These are phyloP conservation scores for Hanseniaspora jakobsenii DNA, from an alignment of 805 yeast species.

Conservation along the genomic window DNA sequence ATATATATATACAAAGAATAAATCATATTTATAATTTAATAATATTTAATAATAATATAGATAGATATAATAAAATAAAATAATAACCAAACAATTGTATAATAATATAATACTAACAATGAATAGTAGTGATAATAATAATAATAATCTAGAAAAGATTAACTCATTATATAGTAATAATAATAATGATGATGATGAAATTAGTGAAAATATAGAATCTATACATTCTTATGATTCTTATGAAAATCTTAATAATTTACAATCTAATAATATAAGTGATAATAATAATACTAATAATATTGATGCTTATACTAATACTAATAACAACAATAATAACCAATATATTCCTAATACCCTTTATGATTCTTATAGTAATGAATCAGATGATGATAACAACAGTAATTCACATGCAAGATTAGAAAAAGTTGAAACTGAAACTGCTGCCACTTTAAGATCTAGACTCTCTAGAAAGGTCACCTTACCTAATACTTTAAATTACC, in stretches of 20 bases:
- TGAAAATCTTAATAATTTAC: slow-evolving; percentile 3
- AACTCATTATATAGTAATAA: background rate
- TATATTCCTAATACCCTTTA: slow-evolving; percentile 20
- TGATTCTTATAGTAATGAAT: slow-evolving; percentile 29
- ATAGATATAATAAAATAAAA: no score
- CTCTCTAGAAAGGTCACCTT: slow-evolving; percentile 41
- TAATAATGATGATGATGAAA: background rate
- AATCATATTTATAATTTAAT: no score
- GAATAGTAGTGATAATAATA: no score
- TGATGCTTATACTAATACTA: background rate
- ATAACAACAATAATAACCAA: background rate
- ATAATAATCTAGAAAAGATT: background rate
- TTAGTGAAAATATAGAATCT: slow-evolving; percentile 9
- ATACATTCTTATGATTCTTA: slow-evolving; percentile 18
- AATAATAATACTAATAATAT: background rate
- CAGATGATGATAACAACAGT: no score
- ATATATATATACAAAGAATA: no score
- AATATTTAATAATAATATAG: no score
- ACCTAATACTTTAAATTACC: slow-evolving; percentile 41
- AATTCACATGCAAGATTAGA: background rate
- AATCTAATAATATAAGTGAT: slow-evolving; percentile 1
- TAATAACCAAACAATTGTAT: no score
- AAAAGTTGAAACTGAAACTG: slow-evolving; percentile 50
- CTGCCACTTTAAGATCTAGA: slow-evolving; percentile 56
- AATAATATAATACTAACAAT: no score